A percentile compares a stretch with the other conserved stretches of the same genome.
phyloP scores from a whole-genome alignment of 139 green algal genomes.

The Asterochloris erici region DNA sequence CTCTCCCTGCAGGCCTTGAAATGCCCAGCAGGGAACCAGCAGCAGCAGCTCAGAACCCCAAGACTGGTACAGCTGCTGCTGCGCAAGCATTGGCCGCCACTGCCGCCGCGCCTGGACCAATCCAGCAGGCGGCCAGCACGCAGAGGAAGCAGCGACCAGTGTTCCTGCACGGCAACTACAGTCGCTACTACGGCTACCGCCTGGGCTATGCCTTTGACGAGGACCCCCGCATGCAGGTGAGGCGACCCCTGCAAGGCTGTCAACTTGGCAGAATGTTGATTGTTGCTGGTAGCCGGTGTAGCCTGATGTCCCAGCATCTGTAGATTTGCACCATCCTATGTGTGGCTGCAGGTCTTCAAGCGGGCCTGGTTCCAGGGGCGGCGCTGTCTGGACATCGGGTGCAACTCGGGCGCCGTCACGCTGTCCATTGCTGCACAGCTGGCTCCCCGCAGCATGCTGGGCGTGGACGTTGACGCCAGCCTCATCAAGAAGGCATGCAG shows the following conservation, averaged over 20 bases:
- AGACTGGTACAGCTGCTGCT: background rate
- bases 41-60: background rate
- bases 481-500: conserved; percentile 62
- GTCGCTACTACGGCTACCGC: conserved; percentile 84
- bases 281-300: too few relatives aligned
- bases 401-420: conserved; percentile 90
- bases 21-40: background rate
- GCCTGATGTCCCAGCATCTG: background rate
- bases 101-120: background rate
- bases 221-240: conserved; percentile 48
- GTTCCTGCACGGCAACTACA: conserved; percentile 80
- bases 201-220: conserved; percentile 29
- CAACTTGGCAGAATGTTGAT: background rate
- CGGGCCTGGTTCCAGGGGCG: conserved; percentile 68
- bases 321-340: background rate
- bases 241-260: too few relatives aligned
- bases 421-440: conserved; percentile 64
- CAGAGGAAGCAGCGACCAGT: conserved; percentile 3
- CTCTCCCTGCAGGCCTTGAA: background rate
- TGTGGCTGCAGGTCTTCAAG: conserved; percentile 10
- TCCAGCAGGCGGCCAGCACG: background rate
- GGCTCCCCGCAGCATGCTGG: conserved; percentile 49
- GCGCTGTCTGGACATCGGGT: conserved; percentile 83
- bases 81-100: background rate
- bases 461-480: conserved; percentile 82